phyloP scores from a whole-genome alignment of 177 flowering plant genomes.

The Vitis hybrid region DNA sequence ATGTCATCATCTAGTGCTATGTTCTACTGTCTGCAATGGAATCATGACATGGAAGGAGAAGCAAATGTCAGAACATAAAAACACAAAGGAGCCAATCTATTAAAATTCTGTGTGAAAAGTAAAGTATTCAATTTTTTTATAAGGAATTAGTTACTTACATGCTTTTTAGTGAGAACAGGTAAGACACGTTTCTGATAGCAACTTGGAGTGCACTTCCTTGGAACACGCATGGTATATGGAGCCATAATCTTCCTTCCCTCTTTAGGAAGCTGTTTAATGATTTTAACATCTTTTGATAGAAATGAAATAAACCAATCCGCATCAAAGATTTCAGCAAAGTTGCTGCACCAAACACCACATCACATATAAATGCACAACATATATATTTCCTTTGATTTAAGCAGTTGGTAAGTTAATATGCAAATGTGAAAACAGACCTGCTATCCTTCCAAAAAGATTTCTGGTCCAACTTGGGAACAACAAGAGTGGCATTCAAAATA shows the following conservation, averaged over 20 bases:
- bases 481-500: constrained; percentile 63
- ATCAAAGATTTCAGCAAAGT: constrained; percentile 60
- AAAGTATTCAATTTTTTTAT: neutral
- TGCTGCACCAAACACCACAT: constrained; percentile 38
- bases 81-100: neutral
- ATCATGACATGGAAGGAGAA: too few species aligned
- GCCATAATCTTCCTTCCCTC: constrained; percentile 28
- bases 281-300: constrained; percentile 48
- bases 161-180: constrained; percentile 47
- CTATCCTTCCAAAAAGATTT: constrained; percentile 62
- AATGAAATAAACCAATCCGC: constrained; percentile 52
- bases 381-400: neutral
- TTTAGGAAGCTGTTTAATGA: constrained; percentile 49
- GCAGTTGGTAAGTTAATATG: neutral
- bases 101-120: neutral
- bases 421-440: constrained; percentile 38
- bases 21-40: too few species aligned
- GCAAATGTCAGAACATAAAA: neutral
- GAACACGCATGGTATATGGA: constrained; percentile 54
- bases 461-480: constrained; percentile 64
- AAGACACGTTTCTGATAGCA: constrained; percentile 50
- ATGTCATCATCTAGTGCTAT: too few species aligned
- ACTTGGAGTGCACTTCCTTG: constrained; percentile 51
- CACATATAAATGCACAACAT: neutral
- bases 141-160: constrained; percentile 30